These are phyloP conservation scores for Lycium ferocissimum DNA, from an alignment of 257 asterid genomes.

Conservation along the genomic window DNA sequence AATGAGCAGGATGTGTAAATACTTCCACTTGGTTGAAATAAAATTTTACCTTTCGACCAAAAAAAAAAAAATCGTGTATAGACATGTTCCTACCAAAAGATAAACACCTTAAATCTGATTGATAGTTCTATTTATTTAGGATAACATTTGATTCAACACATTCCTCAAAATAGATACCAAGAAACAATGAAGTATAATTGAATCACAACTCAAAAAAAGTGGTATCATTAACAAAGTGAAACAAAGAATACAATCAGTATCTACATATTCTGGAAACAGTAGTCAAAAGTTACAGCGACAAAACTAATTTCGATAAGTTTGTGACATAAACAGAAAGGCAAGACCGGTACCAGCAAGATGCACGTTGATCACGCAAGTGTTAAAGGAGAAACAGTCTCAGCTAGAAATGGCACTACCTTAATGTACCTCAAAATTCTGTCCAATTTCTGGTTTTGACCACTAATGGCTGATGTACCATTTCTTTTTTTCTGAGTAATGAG, in stretches of 20 bases:
- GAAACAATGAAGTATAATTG: not conserved
- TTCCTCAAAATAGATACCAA: not conserved
- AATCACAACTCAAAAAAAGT: not conserved
- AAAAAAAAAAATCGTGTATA: not conserved
- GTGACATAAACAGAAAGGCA: not conserved
- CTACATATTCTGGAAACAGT: slow-evolving; percentile 13
- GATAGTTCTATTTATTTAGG: not conserved
- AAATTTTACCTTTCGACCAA: too few relatives aligned
- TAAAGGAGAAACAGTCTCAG: not conserved
- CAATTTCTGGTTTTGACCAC: slow-evolving; percentile 54
- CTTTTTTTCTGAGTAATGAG: slow-evolving; percentile 71
- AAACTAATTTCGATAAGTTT: not conserved
- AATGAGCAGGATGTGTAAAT: too few relatives aligned
- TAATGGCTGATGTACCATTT: slow-evolving; percentile 48
- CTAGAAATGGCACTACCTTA: slow-evolving; percentile 53
- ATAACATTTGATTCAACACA: not conserved
- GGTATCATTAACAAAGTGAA: not conserved
- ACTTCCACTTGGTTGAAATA: too few relatives aligned
- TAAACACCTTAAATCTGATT: not conserved
- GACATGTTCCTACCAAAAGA: not conserved
- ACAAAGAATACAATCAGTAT: not conserved
- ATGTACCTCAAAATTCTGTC: slow-evolving; percentile 74
- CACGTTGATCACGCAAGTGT: not conserved
- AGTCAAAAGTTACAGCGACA: not conserved
- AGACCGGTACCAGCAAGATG: not conserved